These are phyloP conservation scores for Glarea lozoyensis DNA, from an alignment of 495 filamentous ascomycete genomes.

Conservation along the genomic window DNA sequence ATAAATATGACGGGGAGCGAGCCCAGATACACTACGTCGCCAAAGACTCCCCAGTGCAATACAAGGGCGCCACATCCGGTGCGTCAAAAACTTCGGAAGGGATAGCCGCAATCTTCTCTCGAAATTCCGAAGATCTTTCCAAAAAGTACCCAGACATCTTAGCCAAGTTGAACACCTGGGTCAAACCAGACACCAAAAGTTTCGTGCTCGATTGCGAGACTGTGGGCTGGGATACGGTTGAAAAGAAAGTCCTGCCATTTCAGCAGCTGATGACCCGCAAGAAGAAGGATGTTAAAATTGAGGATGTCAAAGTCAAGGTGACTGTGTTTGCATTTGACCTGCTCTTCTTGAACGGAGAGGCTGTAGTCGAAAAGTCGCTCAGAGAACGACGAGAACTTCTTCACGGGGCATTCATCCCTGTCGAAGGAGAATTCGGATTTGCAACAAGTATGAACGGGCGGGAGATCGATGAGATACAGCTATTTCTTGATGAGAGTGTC, in stretches of 20 bases:
- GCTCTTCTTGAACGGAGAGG: slow-evolving; percentile 87
- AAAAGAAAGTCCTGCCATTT: slow-evolving; percentile 94
- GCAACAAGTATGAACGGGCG: slow-evolving; percentile 82
- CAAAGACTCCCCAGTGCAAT: slow-evolving; percentile 63
- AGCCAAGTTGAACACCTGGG: slow-evolving; percentile 76
- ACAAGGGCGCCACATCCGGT: slow-evolving; percentile 40
- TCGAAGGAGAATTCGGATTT: slow-evolving; percentile 88
- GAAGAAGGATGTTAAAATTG: slow-evolving; percentile 92
- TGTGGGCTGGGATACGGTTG: slow-evolving; percentile 88
- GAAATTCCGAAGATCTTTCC: slow-evolving; percentile 91
- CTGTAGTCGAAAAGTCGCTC: slow-evolving; percentile 78
- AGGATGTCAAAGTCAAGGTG: slow-evolving; percentile 94
- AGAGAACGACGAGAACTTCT: slow-evolving; percentile 76
- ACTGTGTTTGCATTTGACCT: slow-evolving; percentile 97
- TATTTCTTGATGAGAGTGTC: slow-evolving; percentile 82
- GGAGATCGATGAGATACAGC: slow-evolving; percentile 86
- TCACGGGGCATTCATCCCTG: slow-evolving; percentile 58
- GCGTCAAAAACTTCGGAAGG: slow-evolving; percentile 47
- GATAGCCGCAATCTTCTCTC: slow-evolving; percentile 84
- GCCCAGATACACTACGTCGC: slow-evolving; percentile 97
- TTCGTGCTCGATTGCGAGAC: slow-evolving; percentile 98
- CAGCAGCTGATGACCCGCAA: slow-evolving; percentile 98
- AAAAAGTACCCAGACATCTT: slow-evolving; percentile 98
- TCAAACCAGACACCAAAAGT: slow-evolving; percentile 79
- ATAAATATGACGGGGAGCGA: slow-evolving; percentile 96